Percentiles rank a stretch among this genome's conserved stretches.
Evolutionary conservation across 2,329 filamentous ascomycete species (phyloP).

Genomic region (Pestalotiopsis sp.): DNA sequence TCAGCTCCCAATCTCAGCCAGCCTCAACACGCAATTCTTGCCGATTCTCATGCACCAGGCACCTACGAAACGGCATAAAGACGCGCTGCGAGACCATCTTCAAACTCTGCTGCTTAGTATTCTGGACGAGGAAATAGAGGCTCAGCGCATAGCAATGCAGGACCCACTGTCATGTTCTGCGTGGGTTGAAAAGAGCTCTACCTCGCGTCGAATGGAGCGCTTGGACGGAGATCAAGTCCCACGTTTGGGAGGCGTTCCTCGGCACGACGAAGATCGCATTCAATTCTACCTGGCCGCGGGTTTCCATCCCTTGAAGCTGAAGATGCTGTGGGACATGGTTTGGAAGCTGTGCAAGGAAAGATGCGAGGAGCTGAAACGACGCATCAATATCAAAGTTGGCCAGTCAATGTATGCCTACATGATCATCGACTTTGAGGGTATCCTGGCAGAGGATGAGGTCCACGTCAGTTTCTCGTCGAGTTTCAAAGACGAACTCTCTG

Average conservation of each 20-base stretch:
- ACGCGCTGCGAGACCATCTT: slow-evolving; percentile 50
- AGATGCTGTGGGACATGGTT: slow-evolving; percentile 51
- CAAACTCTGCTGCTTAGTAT: slow-evolving; percentile 49
- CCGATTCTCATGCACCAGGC: slow-evolving; percentile 67
- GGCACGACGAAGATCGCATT: slow-evolving; percentile 51
- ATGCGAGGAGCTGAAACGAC: slow-evolving; percentile 55
- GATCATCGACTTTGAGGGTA: slow-evolving; percentile 66
- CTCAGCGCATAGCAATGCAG: slow-evolving; percentile 52
- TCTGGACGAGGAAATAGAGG: slow-evolving; percentile 54
- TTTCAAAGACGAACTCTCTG: slow-evolving; percentile 57
- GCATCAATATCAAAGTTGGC: slow-evolving; percentile 62
- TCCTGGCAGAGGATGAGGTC: slow-evolving; percentile 66
- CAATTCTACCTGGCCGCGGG: slow-evolving; percentile 60
- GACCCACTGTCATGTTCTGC: slow-evolving; percentile 51
- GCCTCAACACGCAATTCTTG: slow-evolving; percentile 70
- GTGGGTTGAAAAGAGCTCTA: slow-evolving; percentile 49
- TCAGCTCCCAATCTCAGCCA: slow-evolving; percentile 49
- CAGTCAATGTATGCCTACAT: slow-evolving; percentile 67
- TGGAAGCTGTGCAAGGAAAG: slow-evolving; percentile 50
- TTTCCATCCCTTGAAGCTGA: slow-evolving; percentile 54
- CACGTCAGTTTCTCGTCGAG: slow-evolving; percentile 69
- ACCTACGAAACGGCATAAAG: slow-evolving; percentile 30
- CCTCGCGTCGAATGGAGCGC: slow-evolving; percentile 36
- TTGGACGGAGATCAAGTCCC: slow-evolving; percentile 40
- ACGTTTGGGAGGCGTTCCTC: slow-evolving; percentile 54